Evolutionary conservation across 129 eudicot genomes (phyloP).

Genomic region (Saposhnikovia divaricata): DNA sequence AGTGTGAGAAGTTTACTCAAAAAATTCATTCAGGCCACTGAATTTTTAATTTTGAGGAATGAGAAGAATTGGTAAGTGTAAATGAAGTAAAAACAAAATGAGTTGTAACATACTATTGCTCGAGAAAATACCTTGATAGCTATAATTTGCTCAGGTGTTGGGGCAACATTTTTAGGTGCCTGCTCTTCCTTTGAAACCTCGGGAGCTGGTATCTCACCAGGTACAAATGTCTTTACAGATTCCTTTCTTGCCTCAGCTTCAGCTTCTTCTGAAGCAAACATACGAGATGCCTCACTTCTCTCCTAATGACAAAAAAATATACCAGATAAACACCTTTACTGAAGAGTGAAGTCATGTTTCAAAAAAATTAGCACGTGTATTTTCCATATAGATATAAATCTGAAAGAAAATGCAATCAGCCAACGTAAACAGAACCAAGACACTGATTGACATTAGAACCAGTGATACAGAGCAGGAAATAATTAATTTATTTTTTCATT

Average conservation of each 20-base stretch:
- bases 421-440: background rate
- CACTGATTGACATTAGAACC: background rate
- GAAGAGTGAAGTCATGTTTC: background rate
- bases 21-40: background rate
- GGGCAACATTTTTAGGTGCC: slow-evolving; percentile 66
- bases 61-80: background rate
- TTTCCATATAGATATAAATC: background rate
- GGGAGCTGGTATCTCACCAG: slow-evolving; percentile 55
- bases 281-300: slow-evolving; percentile 62
- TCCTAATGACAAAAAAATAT: slow-evolving; percentile 41
- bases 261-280: slow-evolving; percentile 87
- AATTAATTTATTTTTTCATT: background rate
- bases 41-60: background rate
- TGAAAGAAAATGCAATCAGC: background rate
- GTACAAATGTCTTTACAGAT: slow-evolving; percentile 69
- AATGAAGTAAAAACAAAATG: background rate
- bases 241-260: slow-evolving; percentile 76
- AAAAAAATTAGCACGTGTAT: background rate
- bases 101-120: background rate
- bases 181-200: slow-evolving; percentile 72
- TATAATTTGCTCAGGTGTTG: slow-evolving; percentile 89
- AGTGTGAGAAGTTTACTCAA: background rate
- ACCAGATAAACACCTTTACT: background rate
- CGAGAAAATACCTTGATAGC: slow-evolving; percentile 71
- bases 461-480: background rate